phyloP scores from a whole-genome alignment of 805 yeast genomes.

The Candida ascalaphidarum region DNA sequence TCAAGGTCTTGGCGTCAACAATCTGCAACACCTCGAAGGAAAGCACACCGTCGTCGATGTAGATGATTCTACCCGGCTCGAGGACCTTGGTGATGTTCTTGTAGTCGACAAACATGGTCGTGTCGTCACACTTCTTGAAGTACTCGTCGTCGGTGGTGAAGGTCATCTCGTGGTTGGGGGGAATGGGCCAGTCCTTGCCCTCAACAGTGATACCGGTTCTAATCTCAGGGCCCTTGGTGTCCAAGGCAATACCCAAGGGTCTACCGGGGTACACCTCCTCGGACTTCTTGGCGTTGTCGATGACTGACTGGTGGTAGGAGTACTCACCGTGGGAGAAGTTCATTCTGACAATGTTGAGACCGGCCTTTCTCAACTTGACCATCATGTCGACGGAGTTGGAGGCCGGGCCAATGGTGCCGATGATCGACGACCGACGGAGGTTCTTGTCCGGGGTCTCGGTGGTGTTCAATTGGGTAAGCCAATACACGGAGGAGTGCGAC shows the following conservation, averaged over 20 bases:
- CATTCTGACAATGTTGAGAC: conserved; percentile 96
- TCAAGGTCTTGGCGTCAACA: conserved; percentile 70
- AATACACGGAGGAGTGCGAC: conserved; percentile 50
- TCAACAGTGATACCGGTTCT: conserved; percentile 93
- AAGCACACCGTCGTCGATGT: conserved; percentile 95
- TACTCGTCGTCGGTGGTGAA: conserved; percentile 86
- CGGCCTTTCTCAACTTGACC: conserved; percentile 89
- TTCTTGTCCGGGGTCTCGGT: conserved; percentile 66
- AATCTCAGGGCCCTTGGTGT: conserved; percentile 99
- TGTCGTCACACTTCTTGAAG: conserved; percentile 64
- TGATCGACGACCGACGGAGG: conserved; percentile 90
- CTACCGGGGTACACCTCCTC: conserved; percentile 88
- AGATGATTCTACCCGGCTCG: conserved; percentile 79
- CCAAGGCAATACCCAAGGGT: conserved; percentile 96
- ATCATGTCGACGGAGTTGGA: conserved; percentile 84
- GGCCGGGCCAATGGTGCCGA: conserved; percentile 98
- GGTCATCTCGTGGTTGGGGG: conserved; percentile 81
- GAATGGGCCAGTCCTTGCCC: conserved; percentile 74
- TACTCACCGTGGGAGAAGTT: conserved; percentile 98
- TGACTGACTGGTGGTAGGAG: conserved; percentile 94
- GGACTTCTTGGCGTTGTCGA: conserved; percentile 94
- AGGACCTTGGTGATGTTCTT: conserved; percentile 94
- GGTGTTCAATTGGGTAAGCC: conserved; percentile 77
- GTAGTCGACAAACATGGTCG: conserved; percentile 86
- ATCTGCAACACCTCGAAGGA: conserved; percentile 88